Evolutionary conservation across 306 rosid genomes (phyloP), one percentile per base, ranked within the genome.

Genomic region (Lagenaria siceraria): DNA sequence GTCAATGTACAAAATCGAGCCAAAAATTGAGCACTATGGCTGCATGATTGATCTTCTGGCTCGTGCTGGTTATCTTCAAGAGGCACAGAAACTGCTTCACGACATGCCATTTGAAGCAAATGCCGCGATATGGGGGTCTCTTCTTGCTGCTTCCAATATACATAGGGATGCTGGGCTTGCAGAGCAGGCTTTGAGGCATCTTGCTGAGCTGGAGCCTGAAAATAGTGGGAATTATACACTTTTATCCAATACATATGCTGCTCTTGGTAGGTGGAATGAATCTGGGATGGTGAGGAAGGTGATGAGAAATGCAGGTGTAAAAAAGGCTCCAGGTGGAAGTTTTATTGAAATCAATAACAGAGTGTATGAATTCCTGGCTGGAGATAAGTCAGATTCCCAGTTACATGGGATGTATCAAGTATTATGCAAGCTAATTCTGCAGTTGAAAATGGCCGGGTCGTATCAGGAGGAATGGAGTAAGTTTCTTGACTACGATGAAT

Each of bases 81-180:
- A 91, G 85, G 93, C 97, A 52, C 80, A 75, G 10, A 79, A 86
- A 14, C 83, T 89, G 43, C 84, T 85, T 35, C 25, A 29, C 22
- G 22, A 7, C 74, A 91, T 89, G 93, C 92, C 97, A 13, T 89
- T 78, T 71, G 87, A 89, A 84, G 84, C 93, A 49, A 89, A 87
- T 75, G 89, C 88, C 13, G 86, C 90, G 8, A 81, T 89, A 79
- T 91, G 97, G 93, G 93, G 93, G 76, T 87, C 93, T 54, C 86
- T 91, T 82, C 92, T 91, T 80, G 88, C 92, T 65, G 88, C 87
- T 75, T 78, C 92, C 35, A 81, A 83, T 52, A 78, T 75, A 43
- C 86, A 84, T 56, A 84, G 87, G 17, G 79, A 87, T 82, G 83
- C 83, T 8, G 90, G 77, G 64, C 84, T 91, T 51, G 97, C 92